Evolutionary conservation across 768 basidiomycete genomes (phyloP).

Genomic region (Lyophyllum semitale): DNA sequence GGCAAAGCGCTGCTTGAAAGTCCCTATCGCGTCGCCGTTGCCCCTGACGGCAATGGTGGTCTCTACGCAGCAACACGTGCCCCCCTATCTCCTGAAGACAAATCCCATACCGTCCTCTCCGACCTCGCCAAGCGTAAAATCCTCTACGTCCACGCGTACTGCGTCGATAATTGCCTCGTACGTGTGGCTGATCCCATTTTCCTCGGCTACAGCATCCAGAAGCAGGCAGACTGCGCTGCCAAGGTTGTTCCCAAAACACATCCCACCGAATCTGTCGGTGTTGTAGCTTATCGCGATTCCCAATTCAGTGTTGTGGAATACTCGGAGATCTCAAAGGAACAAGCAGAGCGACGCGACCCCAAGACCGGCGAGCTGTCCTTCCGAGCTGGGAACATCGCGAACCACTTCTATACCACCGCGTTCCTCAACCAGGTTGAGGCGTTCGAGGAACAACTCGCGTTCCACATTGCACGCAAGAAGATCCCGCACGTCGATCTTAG

Average conservation of each 20-base stretch:
- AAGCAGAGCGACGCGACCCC: slow-evolving; percentile 74
- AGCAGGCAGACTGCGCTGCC: slow-evolving; percentile 88
- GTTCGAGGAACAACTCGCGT: slow-evolving; percentile 88
- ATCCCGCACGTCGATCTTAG: slow-evolving; percentile 80
- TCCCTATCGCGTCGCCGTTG: slow-evolving; percentile 81
- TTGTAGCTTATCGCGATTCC: slow-evolving; percentile 82
- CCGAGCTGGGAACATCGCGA: slow-evolving; percentile 96
- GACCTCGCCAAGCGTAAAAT: slow-evolving; percentile 78
- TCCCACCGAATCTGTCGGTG: slow-evolving; percentile 92
- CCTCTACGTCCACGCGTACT: slow-evolving; percentile 91
- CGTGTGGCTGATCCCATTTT: slow-evolving; percentile 97
- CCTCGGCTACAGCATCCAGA: slow-evolving; percentile 90
- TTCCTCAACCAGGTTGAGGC: slow-evolving; percentile 78
- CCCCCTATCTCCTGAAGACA: slow-evolving; percentile 62
- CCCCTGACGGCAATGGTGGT: slow-evolving; percentile 98
- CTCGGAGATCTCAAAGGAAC: slow-evolving; percentile 89
- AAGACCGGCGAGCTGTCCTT: slow-evolving; percentile 79
- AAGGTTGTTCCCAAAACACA: slow-evolving; percentile 92
- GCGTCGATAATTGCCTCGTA: slow-evolving; percentile 99
- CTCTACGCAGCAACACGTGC: slow-evolving; percentile 91
- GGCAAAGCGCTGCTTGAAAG: slow-evolving; percentile 91
- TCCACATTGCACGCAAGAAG: slow-evolving; percentile 98
- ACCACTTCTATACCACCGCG: slow-evolving; percentile 93
- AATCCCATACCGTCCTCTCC: slow-evolving; percentile 74
- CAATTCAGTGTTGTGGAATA: slow-evolving; percentile 96